Conservation (phyloP, 2,329 filamentous ascomycete species). For the Exophiala sideris region DNA sequence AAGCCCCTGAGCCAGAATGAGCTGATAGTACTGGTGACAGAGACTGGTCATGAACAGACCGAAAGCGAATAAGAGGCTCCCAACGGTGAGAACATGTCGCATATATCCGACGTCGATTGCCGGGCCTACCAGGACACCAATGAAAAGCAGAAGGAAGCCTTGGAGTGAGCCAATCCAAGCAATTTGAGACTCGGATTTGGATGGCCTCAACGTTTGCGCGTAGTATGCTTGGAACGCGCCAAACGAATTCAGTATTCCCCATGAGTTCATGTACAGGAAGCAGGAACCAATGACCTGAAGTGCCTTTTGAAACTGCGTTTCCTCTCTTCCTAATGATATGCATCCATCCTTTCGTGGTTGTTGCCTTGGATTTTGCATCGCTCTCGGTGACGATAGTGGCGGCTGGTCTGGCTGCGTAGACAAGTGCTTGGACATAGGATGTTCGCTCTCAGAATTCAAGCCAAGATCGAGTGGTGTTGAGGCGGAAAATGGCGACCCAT, state of each 20-base stretch:
- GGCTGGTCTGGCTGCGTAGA: too few species aligned
- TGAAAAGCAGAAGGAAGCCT: slow-evolving; percentile 42
- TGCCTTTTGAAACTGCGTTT: too few species aligned
- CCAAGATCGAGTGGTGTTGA: too few species aligned
- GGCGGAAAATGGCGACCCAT: too few species aligned
- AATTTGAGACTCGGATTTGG: slow-evolving; percentile 37
- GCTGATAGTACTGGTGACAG: slow-evolving; percentile 49
- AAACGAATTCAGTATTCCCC: slow-evolving; percentile 28
- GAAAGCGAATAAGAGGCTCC: slow-evolving; percentile 25
- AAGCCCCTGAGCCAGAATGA: slow-evolving; percentile 54
- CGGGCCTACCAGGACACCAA: slow-evolving; percentile 42
- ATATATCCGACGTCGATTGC: slow-evolving; percentile 45
- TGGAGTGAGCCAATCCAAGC: slow-evolving; percentile 53
- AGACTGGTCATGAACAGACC: slow-evolving; percentile 43
- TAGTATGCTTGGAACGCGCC: slow-evolving; percentile 32
- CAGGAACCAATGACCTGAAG: too few species aligned
- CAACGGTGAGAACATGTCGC: slow-evolving; percentile 26
- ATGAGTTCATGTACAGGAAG: not conserved
- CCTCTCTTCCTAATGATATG: too few species aligned
- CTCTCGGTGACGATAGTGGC: too few species aligned
- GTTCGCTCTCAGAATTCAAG: too few species aligned
- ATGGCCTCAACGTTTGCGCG: slow-evolving; percentile 28
- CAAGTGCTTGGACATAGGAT: too few species aligned
- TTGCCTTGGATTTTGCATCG: too few species aligned
- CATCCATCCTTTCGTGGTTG: too few species aligned